Base-by-base conservation (phyloP, 2,329 filamentous ascomycete genomes). In the Aureobasidium sp. region DNA sequence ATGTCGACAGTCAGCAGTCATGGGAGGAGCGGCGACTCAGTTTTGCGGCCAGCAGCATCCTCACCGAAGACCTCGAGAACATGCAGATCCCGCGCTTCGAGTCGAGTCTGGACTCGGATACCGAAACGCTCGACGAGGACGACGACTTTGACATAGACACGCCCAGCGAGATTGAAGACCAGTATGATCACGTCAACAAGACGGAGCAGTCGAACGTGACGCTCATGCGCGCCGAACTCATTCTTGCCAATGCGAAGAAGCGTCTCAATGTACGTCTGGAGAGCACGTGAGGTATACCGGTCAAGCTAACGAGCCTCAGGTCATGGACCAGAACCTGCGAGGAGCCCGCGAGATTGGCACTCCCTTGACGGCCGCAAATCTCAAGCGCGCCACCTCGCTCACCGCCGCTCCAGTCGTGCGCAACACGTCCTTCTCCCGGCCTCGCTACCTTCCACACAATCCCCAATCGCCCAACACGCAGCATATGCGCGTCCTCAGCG, bases 271-370 rank as follows among this genome's bases (percentile, higher is more conserved):
- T 95, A 32, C 5, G 60, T 47, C 27, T 5, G 16, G 2, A 21
- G 4, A 4, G 21, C 80, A 73, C 44, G 1, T 49, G 25, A 25
- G 2, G 7, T 13, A 11, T 34, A 10, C 34, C 13, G 10, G 1
- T 0, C 2, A 21, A 55, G 27, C 52, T 55, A 29, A 55, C 52
- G 10, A 3, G 16, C 16, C 15, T 27, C 72, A 95, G 91, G 89
- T 90, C 36, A 96, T 97, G 91, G 93, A 97, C 75, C 91, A 88
- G 41, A 97, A 97, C 68, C 79, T 97, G 25, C 87, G 83, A 62
- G 87, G 90, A 64, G 92, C 91, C 34, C 84, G 90, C 68, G 71
- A 73, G 53, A 64, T 73, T 16, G 69, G 72, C n/a, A 66, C 68
- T 15, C 72, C 72, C 4, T 63, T 74, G 65, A 74, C 72, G 6